phyloP scores from a whole-genome alignment of 1,284 basidiomycete species.

The Tylopilus sp. region DNA sequence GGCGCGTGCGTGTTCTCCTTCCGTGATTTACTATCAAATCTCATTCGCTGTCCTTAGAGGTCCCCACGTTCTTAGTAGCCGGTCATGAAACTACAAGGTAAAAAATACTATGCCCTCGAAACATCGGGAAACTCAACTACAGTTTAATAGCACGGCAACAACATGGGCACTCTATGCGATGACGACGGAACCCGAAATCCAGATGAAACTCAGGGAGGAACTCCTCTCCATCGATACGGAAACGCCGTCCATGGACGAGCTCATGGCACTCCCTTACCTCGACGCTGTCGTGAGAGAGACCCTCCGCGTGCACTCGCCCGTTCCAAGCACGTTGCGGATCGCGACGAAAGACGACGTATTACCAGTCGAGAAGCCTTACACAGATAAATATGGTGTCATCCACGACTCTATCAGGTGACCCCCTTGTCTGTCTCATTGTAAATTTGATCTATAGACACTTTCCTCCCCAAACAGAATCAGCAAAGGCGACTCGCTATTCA shows the following conservation, averaged over 20 bases:
- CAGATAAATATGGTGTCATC: constrained; percentile 41
- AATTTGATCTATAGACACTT: neutral
- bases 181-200: constrained; percentile 51
- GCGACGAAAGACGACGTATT: constrained; percentile 56
- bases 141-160: constrained; percentile 43
- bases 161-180: constrained; percentile 70
- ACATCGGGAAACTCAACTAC: neutral
- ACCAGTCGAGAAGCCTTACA: constrained; percentile 50
- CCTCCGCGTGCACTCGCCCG: constrained; percentile 65
- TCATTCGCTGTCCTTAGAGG: constrained; percentile 27
- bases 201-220: constrained; percentile 71
- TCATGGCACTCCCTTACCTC: constrained; percentile 59
- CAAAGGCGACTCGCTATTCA: constrained; percentile 39
- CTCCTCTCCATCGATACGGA: constrained; percentile 49
- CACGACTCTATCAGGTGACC: constrained; percentile 30
- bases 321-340: constrained; percentile 52
- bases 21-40: no score
- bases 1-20: constrained; percentile 53
- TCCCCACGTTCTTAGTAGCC: constrained; percentile 47
- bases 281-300: constrained; percentile 69
- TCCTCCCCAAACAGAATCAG: constrained; percentile 30
- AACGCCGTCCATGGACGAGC: constrained; percentile 59
- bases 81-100: constrained; percentile 81
- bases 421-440: no score
- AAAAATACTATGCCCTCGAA: neutral